These are phyloP conservation scores for Besnoitia besnoiti DNA, from an alignment of 169 alveolate genomes.

Conservation along the genomic window DNA sequence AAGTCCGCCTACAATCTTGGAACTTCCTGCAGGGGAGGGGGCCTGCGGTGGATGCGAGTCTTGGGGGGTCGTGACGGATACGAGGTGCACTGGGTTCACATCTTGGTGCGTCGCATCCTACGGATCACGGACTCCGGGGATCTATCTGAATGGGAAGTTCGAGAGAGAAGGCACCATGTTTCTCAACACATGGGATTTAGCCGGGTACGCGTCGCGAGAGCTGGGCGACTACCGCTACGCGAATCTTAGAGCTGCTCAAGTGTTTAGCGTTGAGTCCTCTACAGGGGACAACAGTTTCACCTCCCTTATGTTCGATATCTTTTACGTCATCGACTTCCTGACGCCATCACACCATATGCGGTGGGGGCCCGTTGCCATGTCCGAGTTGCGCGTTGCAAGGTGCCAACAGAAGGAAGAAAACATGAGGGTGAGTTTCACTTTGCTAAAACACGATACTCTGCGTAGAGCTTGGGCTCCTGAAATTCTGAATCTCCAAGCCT, in stretches of 20 bases:
- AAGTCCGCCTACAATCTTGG: background rate
- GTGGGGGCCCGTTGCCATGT: slow-evolving; percentile 27
- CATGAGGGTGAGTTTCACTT: background rate
- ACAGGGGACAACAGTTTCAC: background rate
- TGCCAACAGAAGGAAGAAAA: background rate
- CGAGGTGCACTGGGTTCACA: background rate
- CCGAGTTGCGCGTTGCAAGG: slow-evolving; percentile 21
- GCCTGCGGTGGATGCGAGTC: slow-evolving; percentile 25
- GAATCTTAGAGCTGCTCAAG: background rate
- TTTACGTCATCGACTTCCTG: slow-evolving; percentile 14
- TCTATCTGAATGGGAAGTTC: background rate
- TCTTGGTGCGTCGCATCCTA: slow-evolving; percentile 2
- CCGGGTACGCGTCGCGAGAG: background rate
- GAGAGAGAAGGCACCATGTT: background rate
- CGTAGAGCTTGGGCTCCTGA: slow-evolving; percentile 44
- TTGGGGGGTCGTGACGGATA: background rate
- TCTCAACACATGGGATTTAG: slow-evolving; percentile 9
- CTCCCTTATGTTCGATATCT: background rate
- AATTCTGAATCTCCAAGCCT: background rate
- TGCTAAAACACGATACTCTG: background rate
- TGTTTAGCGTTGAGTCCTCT: background rate
- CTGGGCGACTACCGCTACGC: background rate
- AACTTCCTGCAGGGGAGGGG: background rate
- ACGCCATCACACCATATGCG: slow-evolving; percentile 8
- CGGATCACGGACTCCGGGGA: slow-evolving; percentile 4